Percentiles rank a stretch among this genome's conserved stretches.
Evolutionary conservation across 352 stramenopile genomes (phyloP).

Genomic region (Thraustochytrium sp.): DNA sequence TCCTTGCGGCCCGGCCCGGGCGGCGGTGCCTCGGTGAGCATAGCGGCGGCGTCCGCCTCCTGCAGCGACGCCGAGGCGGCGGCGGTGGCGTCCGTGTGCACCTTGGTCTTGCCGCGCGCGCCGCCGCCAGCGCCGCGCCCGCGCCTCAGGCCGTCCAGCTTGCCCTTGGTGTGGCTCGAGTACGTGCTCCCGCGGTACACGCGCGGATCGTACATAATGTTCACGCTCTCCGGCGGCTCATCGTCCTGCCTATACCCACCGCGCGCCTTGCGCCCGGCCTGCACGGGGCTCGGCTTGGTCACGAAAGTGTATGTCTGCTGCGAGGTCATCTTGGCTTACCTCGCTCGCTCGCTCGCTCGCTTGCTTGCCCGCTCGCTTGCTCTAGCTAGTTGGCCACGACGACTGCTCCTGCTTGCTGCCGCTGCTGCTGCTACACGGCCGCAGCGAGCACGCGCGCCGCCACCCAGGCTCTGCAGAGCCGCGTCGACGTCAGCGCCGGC

Average conservation of each 20-base stretch:
- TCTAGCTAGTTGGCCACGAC: too few relatives aligned
- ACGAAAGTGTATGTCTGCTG: conserved; percentile 33
- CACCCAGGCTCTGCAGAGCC: too few relatives aligned
- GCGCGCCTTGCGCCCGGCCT: background rate
- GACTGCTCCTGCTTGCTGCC: too few relatives aligned
- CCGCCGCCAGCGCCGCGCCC: conserved; percentile 37
- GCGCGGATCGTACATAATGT: conserved; percentile 88
- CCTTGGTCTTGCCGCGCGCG: conserved; percentile 44
- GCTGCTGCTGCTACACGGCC: too few relatives aligned
- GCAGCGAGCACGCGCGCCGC: too few relatives aligned
- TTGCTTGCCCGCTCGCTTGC: background rate
- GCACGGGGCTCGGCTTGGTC: conserved; percentile 16
- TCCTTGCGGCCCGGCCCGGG: conserved; percentile 59
- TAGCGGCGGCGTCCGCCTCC: conserved; percentile 48
- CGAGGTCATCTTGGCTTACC: conserved; percentile 13
- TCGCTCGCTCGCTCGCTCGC: background rate
- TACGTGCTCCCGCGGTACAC: conserved; percentile 88
- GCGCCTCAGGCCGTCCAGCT: conserved; percentile 38
- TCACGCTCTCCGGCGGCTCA: conserved; percentile 48
- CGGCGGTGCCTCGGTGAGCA: background rate
- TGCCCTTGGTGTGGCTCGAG: conserved; percentile 50
- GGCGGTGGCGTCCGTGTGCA: too few relatives aligned
- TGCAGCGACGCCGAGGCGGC: conserved; percentile 77
- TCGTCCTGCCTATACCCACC: conserved; percentile 36
- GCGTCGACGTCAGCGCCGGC: too few relatives aligned